phyloP scores from a whole-genome alignment of 73 alveolate genomes.

The Stentor coeruleus region DNA sequence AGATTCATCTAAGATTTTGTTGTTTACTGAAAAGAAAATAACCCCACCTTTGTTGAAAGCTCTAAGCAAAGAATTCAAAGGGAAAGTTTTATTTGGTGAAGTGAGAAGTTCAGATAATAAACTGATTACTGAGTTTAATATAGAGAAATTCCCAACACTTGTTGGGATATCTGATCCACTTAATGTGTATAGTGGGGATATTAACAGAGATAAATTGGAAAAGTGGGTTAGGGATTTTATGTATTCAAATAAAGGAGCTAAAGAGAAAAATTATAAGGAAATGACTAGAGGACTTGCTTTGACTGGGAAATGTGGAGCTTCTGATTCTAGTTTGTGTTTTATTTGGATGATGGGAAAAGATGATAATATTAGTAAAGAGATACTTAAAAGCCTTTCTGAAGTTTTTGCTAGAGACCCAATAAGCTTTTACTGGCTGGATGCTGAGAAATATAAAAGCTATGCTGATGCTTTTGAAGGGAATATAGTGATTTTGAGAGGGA shows the following conservation, averaged over 20 bases:
- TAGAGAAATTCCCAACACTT: slow-evolving; percentile 81
- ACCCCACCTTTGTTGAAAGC: slow-evolving; percentile 94
- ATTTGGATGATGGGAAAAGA: too few relatives aligned
- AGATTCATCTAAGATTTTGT: slow-evolving; percentile 72
- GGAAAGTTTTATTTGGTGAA: slow-evolving; percentile 85
- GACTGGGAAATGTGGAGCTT: background rate
- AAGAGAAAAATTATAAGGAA: background rate
- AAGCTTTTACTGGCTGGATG: background rate
- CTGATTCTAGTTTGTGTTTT: background rate
- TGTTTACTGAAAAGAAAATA: slow-evolving; percentile 85
- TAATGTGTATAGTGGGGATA: background rate
- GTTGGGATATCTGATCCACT: background rate
- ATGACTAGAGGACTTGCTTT: background rate
- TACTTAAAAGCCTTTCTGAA: background rate
- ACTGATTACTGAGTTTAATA: slow-evolving; percentile 55
- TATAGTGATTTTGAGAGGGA: background rate
- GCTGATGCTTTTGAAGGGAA: background rate
- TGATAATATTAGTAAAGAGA: background rate
- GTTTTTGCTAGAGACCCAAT: background rate
- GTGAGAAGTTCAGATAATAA: slow-evolving; percentile 72
- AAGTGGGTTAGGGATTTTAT: background rate
- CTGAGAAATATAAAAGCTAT: too few relatives aligned
- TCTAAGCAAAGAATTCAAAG: slow-evolving; percentile 76
- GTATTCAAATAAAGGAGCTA: background rate
- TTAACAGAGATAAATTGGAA: background rate